Percentiles rank a stretch among this genome's conserved stretches.
These are phyloP conservation scores for Myriosclerotinia scirpicola DNA, from an alignment of 2,329 filamentous ascomycete species.

Conservation along the genomic window DNA sequence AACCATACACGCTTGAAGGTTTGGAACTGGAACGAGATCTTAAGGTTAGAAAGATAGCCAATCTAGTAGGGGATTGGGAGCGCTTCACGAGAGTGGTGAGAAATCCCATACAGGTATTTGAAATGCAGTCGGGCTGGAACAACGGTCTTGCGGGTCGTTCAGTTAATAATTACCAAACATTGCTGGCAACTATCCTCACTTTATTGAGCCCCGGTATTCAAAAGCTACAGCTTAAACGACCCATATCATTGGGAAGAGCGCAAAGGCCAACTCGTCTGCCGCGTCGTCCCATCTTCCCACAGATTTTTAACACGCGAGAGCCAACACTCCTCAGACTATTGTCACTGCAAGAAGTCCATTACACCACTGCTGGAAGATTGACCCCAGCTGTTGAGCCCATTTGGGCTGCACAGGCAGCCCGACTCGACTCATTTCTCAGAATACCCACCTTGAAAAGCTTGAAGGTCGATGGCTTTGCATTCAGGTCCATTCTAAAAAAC, in stretches of 20 bases:
- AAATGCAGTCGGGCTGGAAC: not conserved
- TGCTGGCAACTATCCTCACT: not conserved
- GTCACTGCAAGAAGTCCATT: not conserved
- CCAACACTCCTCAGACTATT: not conserved
- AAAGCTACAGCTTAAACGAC: not conserved
- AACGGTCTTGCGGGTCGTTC: no score
- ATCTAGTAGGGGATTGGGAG: not conserved
- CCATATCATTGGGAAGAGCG: not conserved
- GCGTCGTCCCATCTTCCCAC: accelerated
- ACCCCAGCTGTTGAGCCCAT: no score
- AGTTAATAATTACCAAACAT: not conserved
- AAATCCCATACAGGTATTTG: not conserved
- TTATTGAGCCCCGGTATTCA: not conserved
- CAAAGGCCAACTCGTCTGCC: no score
- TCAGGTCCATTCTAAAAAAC: accelerated
- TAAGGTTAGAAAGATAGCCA: not conserved
- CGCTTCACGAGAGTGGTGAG: not conserved
- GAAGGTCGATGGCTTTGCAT: not conserved
- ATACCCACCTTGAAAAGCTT: not conserved
- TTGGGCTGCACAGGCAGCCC: no score
- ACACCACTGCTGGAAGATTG: not conserved
- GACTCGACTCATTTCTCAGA: not conserved
- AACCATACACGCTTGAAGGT: not conserved
- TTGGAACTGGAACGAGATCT: not conserved
- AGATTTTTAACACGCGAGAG: not conserved